These are phyloP conservation scores for Sphaceloma murrayae DNA, from an alignment of 2,329 filamentous ascomycete species.

Conservation along the genomic window DNA sequence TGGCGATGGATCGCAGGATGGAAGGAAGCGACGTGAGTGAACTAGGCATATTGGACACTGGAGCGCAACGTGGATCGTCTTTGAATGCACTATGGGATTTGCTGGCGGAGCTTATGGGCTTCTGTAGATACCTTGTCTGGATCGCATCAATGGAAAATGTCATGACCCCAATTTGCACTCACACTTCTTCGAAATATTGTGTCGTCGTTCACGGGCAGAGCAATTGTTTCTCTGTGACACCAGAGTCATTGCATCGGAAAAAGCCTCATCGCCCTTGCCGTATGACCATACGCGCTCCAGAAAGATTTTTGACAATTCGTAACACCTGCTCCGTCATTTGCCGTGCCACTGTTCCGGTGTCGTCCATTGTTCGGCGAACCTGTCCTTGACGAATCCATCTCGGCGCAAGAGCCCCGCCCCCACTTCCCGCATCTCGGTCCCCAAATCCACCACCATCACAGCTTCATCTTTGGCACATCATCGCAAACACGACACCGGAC, in stretches of 20 bases:
- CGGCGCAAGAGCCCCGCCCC: conserved; percentile 4
- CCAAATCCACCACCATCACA: not conserved
- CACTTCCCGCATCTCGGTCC: conserved; percentile 7
- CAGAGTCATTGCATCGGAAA: no score
- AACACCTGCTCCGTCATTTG: no score
- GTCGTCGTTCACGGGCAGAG: no score
- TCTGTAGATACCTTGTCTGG: conserved; percentile 14
- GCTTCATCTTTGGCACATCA: not conserved
- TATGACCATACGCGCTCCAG: no score
- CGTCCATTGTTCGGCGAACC: no score
- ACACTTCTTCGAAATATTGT: no score
- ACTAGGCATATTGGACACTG: conserved; percentile 12
- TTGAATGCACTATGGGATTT: not conserved
- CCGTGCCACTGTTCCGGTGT: no score
- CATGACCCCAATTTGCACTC: no score
- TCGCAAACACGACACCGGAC: not conserved
- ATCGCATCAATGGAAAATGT: conserved; percentile 8
- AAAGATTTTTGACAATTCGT: no score
- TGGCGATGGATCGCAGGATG: not conserved
- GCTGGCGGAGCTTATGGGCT: no score
- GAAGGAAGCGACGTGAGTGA: not conserved
- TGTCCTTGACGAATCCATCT: conserved; percentile 12
- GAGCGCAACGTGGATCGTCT: conserved; percentile 9
- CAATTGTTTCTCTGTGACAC: no score
- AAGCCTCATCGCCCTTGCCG: not conserved